Base-by-base conservation (phyloP, 371 early-diverging fungal species). In the Nematocida ironsii region DNA sequence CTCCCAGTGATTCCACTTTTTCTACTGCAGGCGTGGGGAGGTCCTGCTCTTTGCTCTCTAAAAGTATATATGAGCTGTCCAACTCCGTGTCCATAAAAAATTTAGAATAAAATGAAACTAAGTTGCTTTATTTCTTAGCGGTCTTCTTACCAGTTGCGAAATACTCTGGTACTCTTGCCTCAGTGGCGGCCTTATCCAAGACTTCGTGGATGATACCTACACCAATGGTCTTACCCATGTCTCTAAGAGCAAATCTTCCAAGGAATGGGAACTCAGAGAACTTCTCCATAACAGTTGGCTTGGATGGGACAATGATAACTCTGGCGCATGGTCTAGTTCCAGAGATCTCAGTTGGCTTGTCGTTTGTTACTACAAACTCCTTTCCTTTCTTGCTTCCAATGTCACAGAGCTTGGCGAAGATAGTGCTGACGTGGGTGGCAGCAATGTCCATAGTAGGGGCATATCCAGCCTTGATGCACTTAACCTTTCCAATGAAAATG, bases 191-290 rank as follows among this genome's bases (percentile, higher is more conserved):
- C 55, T 72, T 56, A 33, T 78, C 74, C 16, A 66, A 68, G 23
- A 68, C 62, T 44, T 75, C 54, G 64, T 74, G 64, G 44, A 86
- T 83, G 50, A 68, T 55, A 40, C 88, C 88, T 48, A 84, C 72
- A 44, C 55, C 84, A 61, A 87, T 86, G 50, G 86, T 73, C 33
- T 62, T 82, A n/a, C 73, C 82, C 55, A 72, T 71, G 54, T 87
- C 88, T 84, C 86, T 85, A 16, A 86, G 72, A 27, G 85, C 86
- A 72, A 86, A 86, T 54, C 83, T 76, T 61, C 81, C 84, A 33
- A 87, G 72, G 57, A 74, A 76, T 58, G 86, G 85, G 82, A 82
- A 84, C n/a, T 68, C 73, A 0, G 33, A 66, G 55, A 82, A 68
- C 3, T 6, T 62, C 56, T 87, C 88, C 72, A 86, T 72, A 13